phyloP scores from a whole-genome alignment of 1,284 basidiomycete species.

The Irpex lacteus region DNA sequence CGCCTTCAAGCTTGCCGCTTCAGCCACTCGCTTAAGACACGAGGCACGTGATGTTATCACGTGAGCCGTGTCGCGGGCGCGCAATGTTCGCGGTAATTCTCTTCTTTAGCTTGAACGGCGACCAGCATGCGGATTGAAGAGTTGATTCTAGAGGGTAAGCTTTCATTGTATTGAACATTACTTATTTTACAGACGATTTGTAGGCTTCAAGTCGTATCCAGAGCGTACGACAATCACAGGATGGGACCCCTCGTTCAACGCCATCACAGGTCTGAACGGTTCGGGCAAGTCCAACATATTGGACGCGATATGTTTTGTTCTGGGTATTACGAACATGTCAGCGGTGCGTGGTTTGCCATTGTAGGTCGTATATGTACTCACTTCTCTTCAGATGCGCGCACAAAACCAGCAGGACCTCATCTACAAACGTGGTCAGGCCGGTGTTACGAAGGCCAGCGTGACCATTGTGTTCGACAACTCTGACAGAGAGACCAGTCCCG shows the following conservation, averaged over 20 bases:
- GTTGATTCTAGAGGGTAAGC: conserved; percentile 70
- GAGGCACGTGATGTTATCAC: conserved; percentile 12
- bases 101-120: conserved; percentile 4
- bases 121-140: conserved; percentile 76
- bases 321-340: conserved; percentile 94
- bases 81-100: conserved; percentile 6
- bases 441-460: conserved; percentile 95
- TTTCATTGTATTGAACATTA: not conserved
- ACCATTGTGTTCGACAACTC: conserved; percentile 99
- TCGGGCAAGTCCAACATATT: conserved; percentile 97
- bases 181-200: not conserved
- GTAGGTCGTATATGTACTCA: not conserved
- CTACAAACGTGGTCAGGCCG: conserved; percentile 97
- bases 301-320: conserved; percentile 95
- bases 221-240: conserved; percentile 92
- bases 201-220: conserved; percentile 96
- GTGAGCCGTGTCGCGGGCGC: conserved; percentile 22
- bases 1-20: not conserved
- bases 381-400: conserved; percentile 75
- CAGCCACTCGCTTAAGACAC: not conserved
- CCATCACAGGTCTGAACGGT: conserved; percentile 95
- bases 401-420: conserved; percentile 97
- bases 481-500: conserved; percentile 84
- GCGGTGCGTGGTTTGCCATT: conserved; percentile 46
- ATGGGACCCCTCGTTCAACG: conserved; percentile 96